Evolutionary conservation across 1,284 basidiomycete genomes (phyloP), one percentile per base, ranked within the genome.

Genomic region (Peniophora sp.): DNA sequence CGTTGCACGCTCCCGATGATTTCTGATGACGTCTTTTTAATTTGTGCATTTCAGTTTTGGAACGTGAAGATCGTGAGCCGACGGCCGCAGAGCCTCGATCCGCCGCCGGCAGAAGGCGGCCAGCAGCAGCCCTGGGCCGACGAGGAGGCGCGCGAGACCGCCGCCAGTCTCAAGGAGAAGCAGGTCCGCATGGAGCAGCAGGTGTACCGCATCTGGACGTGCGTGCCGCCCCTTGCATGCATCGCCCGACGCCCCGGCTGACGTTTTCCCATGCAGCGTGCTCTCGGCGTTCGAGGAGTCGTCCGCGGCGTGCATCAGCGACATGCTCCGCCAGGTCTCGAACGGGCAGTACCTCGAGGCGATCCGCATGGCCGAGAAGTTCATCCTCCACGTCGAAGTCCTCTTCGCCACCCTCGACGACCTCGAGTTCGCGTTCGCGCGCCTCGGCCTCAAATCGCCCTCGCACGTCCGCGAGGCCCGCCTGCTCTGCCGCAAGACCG

Each of bases 181-280:
- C 96, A 99, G 67, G 76, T 86, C 54, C 79, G 84, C 60, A 98
- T 99, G 93, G 96, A 99, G 67, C 88, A 95, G 63, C 88, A 97
- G 66, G 96, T 99, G 10, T 96, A 95, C 71, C 88, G 95, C 50
- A 98, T 99, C 62, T 99, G 96, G 96, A 97, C 95, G 76, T 89
- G 63, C 64, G 71, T 71, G 27, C 12, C 22, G 53, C 47, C 47
- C 32, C 18, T 47, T 9, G 41, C 18, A 35, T 15, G n/a, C 46
- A 44, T 51, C 20, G 5, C 32, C 44, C 22, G 32, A 50, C 24
- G n/a, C 44, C 20, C 45, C 50, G 39, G 37, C 34, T 49, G 37
- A 53, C 27, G 27, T 6, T 32, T 27, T 52, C 34, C 54, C 41
- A 12, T 48, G 50, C 52, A 89, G 86, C 46, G 94, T 99, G 27